These are phyloP conservation scores for Paramecium primaurelia DNA, from an alignment of 73 alveolate species.

Conservation along the genomic window DNA sequence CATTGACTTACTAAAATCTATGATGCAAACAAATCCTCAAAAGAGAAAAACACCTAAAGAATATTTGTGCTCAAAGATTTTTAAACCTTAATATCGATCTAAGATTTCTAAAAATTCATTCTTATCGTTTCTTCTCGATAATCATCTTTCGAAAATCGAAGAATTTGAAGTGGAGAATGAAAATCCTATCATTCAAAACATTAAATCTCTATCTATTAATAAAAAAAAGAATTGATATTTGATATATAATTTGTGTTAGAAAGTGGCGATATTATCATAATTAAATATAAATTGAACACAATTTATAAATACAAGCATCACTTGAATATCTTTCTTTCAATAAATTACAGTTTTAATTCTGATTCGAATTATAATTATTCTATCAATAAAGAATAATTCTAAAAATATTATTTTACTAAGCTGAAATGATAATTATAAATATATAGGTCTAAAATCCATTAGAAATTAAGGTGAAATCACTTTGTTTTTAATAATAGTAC, in stretches of 20 bases:
- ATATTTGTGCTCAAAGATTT: neutral
- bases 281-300: neutral
- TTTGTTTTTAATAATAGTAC: neutral
- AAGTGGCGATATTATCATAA: neutral
- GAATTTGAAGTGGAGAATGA: neutral
- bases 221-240: neutral
- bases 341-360: neutral
- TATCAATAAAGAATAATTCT: too few species aligned
- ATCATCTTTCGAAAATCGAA: neutral
- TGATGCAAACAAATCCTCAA: neutral
- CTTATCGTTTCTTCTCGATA: neutral
- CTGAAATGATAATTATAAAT: too few species aligned
- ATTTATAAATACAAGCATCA: neutral
- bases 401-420: too few species aligned
- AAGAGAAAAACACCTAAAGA: neutral
- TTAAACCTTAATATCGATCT: neutral
- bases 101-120: neutral
- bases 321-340: neutral
- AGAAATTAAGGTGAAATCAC: neutral
- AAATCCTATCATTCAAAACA: neutral
- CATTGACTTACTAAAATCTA: neutral
- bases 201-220: neutral
- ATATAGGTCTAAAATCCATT: neutral
- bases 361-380: too few species aligned
- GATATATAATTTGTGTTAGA: neutral